Evolutionary conservation across 352 stramenopile genomes (phyloP), one percentile per base, ranked within the genome.

Genomic region (Phytophthora tentaculata): DNA sequence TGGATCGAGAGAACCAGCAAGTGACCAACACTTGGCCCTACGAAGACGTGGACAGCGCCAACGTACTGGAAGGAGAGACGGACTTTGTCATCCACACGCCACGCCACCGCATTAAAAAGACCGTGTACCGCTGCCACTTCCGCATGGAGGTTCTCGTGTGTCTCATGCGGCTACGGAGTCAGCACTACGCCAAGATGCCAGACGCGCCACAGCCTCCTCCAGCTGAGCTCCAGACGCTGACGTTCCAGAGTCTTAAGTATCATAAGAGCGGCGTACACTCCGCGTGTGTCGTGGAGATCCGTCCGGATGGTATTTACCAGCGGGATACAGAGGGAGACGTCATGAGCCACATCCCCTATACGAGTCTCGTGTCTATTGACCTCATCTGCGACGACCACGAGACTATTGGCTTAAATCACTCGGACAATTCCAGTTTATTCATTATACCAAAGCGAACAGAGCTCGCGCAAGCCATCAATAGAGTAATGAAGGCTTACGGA

Each of bases 1-100:
- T 88, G 61, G 84, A 93, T 49, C 65, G 73, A 10, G 86, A 95
- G 62, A 88, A 73, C 50, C 82, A 92, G 47, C 68, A 83, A 50
- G 65, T 92, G 44, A 95, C 86, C 28, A 95, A 95, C 57, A 83
- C 83, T 51, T 95, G 86, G 86, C 81, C 84, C 2, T 95, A 95
- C 61, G 79, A 89, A 44, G 86, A 95, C 37, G 86, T 95, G 35
- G 80, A 92, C 28, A 67, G 80, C 54, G 79, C 79, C 13, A 80
- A 63, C 39, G 71, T 81, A 24, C 62, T 92, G 19, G 84, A 95
- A 3, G 83, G 84, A 52, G 86, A 95, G 71, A 90, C 82, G 62
- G 86, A 95, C 48, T 90, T 95, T 53, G 79, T 85, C 23, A 88
- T 95, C 54, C 72, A 80, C 69, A 95, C 86, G 43, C 86, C 86